Evolutionary conservation across 192 early-diverging fungal species (phyloP), one percentile per base, ranked within the genome.

Genomic region (Coemansia sp.): DNA sequence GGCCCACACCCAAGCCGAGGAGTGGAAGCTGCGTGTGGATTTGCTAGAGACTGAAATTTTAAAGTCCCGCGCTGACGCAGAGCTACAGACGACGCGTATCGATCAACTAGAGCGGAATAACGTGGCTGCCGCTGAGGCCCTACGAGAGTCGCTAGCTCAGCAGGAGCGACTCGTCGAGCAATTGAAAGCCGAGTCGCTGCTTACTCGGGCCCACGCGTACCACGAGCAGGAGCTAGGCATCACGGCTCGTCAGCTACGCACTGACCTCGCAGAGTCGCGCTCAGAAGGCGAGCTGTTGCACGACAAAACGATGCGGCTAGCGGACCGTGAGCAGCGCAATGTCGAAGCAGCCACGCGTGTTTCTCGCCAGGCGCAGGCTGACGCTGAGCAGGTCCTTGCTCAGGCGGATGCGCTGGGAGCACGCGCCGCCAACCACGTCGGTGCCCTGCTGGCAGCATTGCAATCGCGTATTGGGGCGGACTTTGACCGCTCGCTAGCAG

Each of bases 181-280:
- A 65, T 73, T 86, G 24, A 64, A 70, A 34, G 72, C 71, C 24
- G 71, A 77, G 60, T 56, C 40, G 13, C 44, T 85, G 29, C 45
- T 88, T 51, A 71, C 83, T 0, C 70, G 75, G 29, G 85, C 85
- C 1, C 87, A 88, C 42, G 80, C 81, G 6, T 61, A 78, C 24
- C 82, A 85, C 27, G 87, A 86, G 38, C 27, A 59, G 3, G 55
- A 70, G 53, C 67, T 88, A 9, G 79, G 85, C 36, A 24, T 53
- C 0, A 42, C 82, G 1, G 85, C 85, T 50, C 53, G 31, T 27
- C 72, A 17, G 65, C 13, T 78, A 61, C 45, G 82, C 46, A 27
- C 44, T 9, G 40, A 68, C 19, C 58, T 77, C 8, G 55, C 9
- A 1, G 10, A 58, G 5, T 61, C 76, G 9, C 12, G 24, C 12